These are phyloP conservation scores for Exophiala lecanii-corni DNA, from an alignment of 2,329 filamentous ascomycete species.

Conservation along the genomic window DNA sequence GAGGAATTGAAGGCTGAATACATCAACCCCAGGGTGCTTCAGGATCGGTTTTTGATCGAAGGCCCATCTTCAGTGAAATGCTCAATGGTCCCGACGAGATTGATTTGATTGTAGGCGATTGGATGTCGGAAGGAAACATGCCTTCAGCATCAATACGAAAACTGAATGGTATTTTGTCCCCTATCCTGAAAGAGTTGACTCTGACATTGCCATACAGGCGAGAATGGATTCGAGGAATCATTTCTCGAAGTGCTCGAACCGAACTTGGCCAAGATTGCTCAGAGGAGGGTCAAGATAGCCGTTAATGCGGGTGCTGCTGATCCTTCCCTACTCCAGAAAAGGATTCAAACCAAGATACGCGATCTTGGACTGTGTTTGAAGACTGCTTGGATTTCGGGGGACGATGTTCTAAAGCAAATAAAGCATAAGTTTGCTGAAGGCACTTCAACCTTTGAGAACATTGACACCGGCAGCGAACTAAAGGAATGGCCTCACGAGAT, in stretches of 20 bases:
- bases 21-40: too few relatives aligned
- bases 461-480: constrained; percentile 6
- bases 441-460: too few relatives aligned
- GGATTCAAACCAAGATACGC: constrained; percentile 21
- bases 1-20: too few relatives aligned
- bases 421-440: constrained; percentile 30
- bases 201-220: too few relatives aligned
- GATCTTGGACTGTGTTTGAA: constrained; percentile 31
- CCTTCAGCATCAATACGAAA: neutral
- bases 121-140: neutral
- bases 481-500: constrained; percentile 23
- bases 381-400: constrained; percentile 37
- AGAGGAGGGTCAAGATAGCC: constrained; percentile 46
- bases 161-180: neutral
- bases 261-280: neutral
- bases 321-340: constrained; percentile 47
- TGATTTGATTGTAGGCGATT: constrained; percentile 1
- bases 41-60: too few relatives aligned
- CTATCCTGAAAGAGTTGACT: too few relatives aligned
- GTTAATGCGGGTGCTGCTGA: constrained; percentile 55
- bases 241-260: constrained; percentile 6
- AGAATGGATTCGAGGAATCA: constrained; percentile 1
- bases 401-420: constrained; percentile 35
- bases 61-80: too few relatives aligned
- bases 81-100: too few relatives aligned